phyloP scores from a whole-genome alignment of 2,329 filamentous ascomycete genomes.

The Xylaria digitata region DNA sequence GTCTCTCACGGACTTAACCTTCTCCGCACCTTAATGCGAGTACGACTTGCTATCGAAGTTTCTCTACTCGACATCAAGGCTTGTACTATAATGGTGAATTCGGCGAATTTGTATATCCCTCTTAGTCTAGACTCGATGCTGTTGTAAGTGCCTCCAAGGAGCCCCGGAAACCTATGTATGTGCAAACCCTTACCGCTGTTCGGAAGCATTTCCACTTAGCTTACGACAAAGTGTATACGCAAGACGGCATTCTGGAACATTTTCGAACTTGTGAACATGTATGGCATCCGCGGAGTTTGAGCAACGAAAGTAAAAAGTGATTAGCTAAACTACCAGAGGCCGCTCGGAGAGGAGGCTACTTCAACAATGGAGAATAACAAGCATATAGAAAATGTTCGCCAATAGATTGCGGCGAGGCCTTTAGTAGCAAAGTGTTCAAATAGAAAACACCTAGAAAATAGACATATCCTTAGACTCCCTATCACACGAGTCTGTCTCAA shows the following conservation, averaged over 20 bases:
- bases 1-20: constrained; percentile 44
- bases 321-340: constrained; percentile 34
- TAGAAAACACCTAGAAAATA: constrained; percentile 26
- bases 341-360: constrained; percentile 35
- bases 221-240: constrained; percentile 44
- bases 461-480: no score
- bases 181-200: constrained; percentile 4
- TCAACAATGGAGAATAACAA: constrained; percentile 33
- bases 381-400: constrained; percentile 5
- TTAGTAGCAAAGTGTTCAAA: constrained; percentile 9
- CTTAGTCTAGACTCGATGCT: constrained; percentile 21
- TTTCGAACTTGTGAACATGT: constrained; percentile 53
- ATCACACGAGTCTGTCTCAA: no score
- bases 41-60: constrained; percentile 42
- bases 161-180: constrained; percentile 19
- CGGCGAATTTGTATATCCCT: constrained; percentile 26
- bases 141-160: constrained; percentile 12
- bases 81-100: constrained; percentile 20
- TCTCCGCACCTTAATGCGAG: constrained; percentile 49
- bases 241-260: constrained; percentile 49
- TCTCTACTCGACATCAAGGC: constrained; percentile 44
- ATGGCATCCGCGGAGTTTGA: constrained; percentile 48
- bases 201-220: constrained; percentile 17
- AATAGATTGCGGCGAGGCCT: constrained; percentile 11
- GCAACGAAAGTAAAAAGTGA: constrained; percentile 27